Conservation (phyloP, 2,329 filamentous ascomycete genomes). For the Trichoderma oligosporum region DNA sequence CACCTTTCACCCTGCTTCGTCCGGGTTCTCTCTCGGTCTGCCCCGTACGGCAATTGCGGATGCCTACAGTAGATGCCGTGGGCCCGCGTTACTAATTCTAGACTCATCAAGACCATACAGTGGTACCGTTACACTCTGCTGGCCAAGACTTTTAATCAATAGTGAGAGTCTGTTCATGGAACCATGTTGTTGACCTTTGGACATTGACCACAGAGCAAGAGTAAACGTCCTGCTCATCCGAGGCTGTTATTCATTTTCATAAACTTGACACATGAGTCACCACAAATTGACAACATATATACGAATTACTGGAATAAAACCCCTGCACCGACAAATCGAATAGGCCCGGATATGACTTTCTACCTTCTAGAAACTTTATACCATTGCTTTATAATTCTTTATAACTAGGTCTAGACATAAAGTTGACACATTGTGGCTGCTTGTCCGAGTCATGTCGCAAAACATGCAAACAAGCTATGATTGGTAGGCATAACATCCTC, state of each 20-base stretch:
- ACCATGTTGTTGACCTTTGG: neutral
- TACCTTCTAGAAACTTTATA: neutral
- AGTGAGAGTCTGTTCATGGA: neutral
- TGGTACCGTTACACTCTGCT: neutral
- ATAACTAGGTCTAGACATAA: neutral
- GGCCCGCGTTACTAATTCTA: neutral
- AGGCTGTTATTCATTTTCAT: neutral
- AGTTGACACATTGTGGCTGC: neutral
- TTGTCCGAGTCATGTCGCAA: neutral
- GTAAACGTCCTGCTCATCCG: constrained; percentile 2
- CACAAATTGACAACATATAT: neutral
- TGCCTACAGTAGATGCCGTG: neutral
- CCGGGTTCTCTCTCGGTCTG: constrained; percentile 1
- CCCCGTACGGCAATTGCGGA: neutral
- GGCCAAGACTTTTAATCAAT: neutral
- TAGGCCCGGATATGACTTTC: neutral
- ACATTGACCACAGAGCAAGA: neutral
- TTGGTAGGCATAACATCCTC: neutral
- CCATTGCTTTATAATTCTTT: neutral
- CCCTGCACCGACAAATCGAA: neutral
- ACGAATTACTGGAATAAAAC: neutral
- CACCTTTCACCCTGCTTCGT: neutral
- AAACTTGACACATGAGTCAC: neutral
- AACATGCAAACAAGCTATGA: neutral
- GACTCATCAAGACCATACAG: neutral